Percentiles rank a stretch among this genome's conserved stretches.
These are phyloP conservation scores for Saccharomycopsis sp. DNA, from an alignment of 805 yeast genomes.

Conservation along the genomic window DNA sequence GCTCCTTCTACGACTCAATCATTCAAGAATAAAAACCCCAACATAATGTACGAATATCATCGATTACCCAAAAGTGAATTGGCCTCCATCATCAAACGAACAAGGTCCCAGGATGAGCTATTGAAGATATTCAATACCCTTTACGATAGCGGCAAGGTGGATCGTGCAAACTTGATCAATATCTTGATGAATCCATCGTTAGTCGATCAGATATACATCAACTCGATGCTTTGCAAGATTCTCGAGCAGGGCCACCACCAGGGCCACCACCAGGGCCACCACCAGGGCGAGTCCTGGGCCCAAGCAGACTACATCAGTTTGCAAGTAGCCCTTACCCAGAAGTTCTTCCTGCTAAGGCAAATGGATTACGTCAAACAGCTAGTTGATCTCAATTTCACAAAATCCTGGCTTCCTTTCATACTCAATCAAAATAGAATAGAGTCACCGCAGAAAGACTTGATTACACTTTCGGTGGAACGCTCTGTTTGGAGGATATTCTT, in stretches of 20 bases:
- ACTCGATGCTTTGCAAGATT: constrained; percentile 7
- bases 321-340: constrained; percentile 19
- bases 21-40: background rate
- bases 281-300: constrained; percentile 8
- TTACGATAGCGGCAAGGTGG: constrained; percentile 1
- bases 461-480: constrained; percentile 16
- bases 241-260: constrained; percentile 1
- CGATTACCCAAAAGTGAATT: constrained; percentile 7
- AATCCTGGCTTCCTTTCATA: constrained; percentile 14
- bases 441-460: background rate
- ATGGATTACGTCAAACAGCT: constrained; percentile 9
- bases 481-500: constrained; percentile 20
- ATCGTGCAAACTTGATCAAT: constrained; percentile 4
- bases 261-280: background rate
- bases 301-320: constrained; percentile 17
- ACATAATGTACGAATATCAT: constrained; percentile 5
- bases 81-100: constrained; percentile 6
- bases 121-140: constrained; percentile 11
- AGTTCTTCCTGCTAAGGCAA: constrained; percentile 14
- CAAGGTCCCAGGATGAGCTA: constrained; percentile 14
- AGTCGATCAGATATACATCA: constrained; percentile 8
- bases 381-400: constrained; percentile 11
- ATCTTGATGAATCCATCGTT: constrained; percentile 12
- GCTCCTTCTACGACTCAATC: background rate
- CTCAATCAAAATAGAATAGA: background rate